These are phyloP conservation scores for Ceratopteris richardii DNA, from an alignment of 75 land plant species.

Conservation along the genomic window DNA sequence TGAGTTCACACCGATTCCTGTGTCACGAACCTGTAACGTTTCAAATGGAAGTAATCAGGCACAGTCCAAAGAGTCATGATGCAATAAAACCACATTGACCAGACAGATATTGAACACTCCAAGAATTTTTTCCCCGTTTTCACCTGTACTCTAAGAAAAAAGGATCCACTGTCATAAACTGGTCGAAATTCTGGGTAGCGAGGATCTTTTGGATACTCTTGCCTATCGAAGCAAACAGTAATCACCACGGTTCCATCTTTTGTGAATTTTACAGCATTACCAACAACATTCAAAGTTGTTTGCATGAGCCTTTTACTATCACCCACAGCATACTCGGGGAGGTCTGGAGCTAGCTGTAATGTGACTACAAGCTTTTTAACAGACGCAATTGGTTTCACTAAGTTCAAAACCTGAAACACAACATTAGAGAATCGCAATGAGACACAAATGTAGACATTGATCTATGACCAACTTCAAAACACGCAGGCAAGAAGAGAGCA, in stretches of 20 bases:
- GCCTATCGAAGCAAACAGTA: slow-evolving; percentile 45
- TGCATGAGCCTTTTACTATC: slow-evolving; percentile 94
- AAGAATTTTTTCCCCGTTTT: too few relatives aligned
- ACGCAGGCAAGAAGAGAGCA: too few relatives aligned
- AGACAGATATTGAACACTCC: too few relatives aligned
- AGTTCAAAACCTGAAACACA: slow-evolving; percentile 46
- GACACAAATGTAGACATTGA: too few relatives aligned
- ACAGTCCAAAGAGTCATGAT: too few relatives aligned
- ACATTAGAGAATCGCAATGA: background rate
- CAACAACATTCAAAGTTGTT: slow-evolving; percentile 66
- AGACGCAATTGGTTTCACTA: slow-evolving; percentile 77
- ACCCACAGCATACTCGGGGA: slow-evolving; percentile 72
- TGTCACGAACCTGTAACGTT: slow-evolving; percentile 63
- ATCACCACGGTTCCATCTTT: slow-evolving; percentile 65
- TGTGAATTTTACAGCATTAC: slow-evolving; percentile 88
- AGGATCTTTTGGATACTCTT: slow-evolving; percentile 46
- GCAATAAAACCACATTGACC: too few relatives aligned
- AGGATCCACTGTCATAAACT: slow-evolving; percentile 33
- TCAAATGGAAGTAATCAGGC: background rate
- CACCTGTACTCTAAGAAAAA: slow-evolving; percentile 78
- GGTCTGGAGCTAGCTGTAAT: slow-evolving; percentile 43
- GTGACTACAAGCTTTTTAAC: slow-evolving; percentile 56
- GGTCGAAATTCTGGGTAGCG: slow-evolving; percentile 49
- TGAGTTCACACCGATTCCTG: slow-evolving; percentile 68
- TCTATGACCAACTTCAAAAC: too few relatives aligned